These are phyloP conservation scores for Kappamyces sp. DNA, from an alignment of 192 early-diverging fungal genomes.

Conservation along the genomic window DNA sequence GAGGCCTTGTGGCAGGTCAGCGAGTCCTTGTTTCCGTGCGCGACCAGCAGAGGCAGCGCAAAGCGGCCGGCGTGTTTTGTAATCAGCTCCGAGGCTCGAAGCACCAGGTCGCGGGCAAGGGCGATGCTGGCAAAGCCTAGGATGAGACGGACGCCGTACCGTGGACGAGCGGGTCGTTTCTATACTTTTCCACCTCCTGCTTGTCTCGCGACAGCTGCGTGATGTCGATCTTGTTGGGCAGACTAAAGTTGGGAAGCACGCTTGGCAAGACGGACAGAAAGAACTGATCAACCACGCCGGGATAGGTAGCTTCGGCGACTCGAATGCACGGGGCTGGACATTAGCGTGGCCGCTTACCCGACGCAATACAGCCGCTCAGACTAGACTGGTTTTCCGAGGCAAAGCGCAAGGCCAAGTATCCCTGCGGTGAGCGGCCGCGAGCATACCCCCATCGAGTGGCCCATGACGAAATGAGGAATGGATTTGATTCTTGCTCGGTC, in stretches of 20 bases:
- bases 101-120: background rate
- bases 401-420: too few species aligned
- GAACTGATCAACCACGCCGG: background rate
- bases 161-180: constrained; percentile 13
- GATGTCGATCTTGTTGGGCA: background rate
- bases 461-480: constrained; percentile 15
- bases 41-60: constrained; percentile 7
- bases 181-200: constrained; percentile 1
- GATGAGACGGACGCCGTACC: background rate
- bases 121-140: background rate
- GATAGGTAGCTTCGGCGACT: background rate
- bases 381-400: too few species aligned
- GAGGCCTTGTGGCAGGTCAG: constrained; percentile 7
- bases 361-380: background rate
- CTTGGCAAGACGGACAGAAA: background rate
- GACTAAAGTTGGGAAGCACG: constrained; percentile 10
- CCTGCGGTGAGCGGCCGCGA: too few species aligned
- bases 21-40: constrained; percentile 8
- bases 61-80: background rate
- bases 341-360: background rate
- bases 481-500: background rate
- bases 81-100: background rate
- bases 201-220: constrained; percentile 2
- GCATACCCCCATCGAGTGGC: background rate
- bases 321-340: background rate